phyloP scores from a whole-genome alignment of 495 filamentous ascomycete species.

The Hypoxylon fuscum region DNA sequence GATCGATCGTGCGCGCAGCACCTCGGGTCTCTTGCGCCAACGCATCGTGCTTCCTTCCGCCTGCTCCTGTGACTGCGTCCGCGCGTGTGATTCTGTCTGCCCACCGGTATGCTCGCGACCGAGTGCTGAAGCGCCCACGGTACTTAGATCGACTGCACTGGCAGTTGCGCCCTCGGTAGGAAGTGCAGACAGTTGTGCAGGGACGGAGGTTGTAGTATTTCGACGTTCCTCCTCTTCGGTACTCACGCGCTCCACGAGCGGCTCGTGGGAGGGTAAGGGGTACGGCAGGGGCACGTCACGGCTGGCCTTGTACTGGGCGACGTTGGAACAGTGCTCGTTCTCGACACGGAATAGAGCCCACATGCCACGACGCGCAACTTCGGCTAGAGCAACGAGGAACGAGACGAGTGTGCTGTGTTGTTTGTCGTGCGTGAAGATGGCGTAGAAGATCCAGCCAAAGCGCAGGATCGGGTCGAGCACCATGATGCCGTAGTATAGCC shows the following conservation, averaged over 20 bases:
- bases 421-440: conserved; percentile 76
- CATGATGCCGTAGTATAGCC: conserved; percentile 88
- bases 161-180: conserved; percentile 22
- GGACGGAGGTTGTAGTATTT: conserved; percentile 15
- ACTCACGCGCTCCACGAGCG: conserved; percentile 44
- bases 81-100: conserved; percentile 16
- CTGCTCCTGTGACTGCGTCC: conserved; percentile 35
- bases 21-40: conserved; percentile 41
- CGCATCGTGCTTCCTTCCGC: conserved; percentile 51
- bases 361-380: conserved; percentile 82
- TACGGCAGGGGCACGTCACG: conserved; percentile 86
- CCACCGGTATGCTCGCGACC: conserved; percentile 23
- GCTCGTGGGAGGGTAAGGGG: conserved; percentile 52
- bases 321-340: conserved; percentile 94
- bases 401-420: conserved; percentile 83
- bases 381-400: conserved; percentile 78
- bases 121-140: conserved; percentile 22
- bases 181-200: conserved; percentile 20
- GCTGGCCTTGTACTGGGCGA: conserved; percentile 82
- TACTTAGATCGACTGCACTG: conserved; percentile 22
- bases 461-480: conserved; percentile 85
- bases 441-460: conserved; percentile 96
- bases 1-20: conserved; percentile 60
- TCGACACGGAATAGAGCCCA: conserved; percentile 95
- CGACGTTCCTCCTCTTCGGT: conserved; percentile 34